Percentiles rank a stretch among this genome's conserved stretches.
Evolutionary conservation across 192 early-diverging fungal genomes (phyloP).

Genomic region (Podochytrium sp.): DNA sequence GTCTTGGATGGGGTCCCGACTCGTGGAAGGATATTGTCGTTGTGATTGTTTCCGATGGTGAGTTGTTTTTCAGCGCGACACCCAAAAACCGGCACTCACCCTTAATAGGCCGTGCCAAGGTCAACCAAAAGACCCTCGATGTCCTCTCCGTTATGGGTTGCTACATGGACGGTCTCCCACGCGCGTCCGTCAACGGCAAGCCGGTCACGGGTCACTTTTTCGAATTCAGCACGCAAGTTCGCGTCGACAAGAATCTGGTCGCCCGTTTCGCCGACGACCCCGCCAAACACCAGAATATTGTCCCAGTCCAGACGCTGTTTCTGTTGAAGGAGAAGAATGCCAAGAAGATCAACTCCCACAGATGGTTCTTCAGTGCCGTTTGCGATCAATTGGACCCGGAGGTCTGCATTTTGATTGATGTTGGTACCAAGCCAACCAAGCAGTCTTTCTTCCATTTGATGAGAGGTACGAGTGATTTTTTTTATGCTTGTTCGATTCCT

Average conservation of each 20-base stretch:
- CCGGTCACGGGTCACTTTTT: constrained; percentile 59
- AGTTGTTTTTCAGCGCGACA: background rate
- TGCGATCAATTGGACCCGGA: constrained; percentile 68
- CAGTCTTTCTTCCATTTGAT: constrained; percentile 58
- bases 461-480: constrained; percentile 22
- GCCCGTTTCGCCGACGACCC: constrained; percentile 61
- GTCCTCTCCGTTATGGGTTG: constrained; percentile 66
- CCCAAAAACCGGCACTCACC: constrained; percentile 42
- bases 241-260: constrained; percentile 67
- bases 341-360: constrained; percentile 73
- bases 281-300: constrained; percentile 51
- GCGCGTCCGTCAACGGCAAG: constrained; percentile 45
- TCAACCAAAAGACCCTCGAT: constrained; percentile 75
- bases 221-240: constrained; percentile 64
- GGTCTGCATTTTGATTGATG: constrained; percentile 73
- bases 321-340: constrained; percentile 92
- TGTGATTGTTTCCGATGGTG: constrained; percentile 72
- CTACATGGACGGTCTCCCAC: constrained; percentile 57
- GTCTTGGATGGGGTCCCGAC: constrained; percentile 63
- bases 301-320: constrained; percentile 87
- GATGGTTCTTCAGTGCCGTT: constrained; percentile 81
- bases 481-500: background rate
- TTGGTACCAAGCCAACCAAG: constrained; percentile 73
- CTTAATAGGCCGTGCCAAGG: too few species aligned
- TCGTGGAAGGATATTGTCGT: constrained; percentile 77